Base-by-base conservation (phyloP, 441 rosid genomes). In the Biscutella laevigata region DNA sequence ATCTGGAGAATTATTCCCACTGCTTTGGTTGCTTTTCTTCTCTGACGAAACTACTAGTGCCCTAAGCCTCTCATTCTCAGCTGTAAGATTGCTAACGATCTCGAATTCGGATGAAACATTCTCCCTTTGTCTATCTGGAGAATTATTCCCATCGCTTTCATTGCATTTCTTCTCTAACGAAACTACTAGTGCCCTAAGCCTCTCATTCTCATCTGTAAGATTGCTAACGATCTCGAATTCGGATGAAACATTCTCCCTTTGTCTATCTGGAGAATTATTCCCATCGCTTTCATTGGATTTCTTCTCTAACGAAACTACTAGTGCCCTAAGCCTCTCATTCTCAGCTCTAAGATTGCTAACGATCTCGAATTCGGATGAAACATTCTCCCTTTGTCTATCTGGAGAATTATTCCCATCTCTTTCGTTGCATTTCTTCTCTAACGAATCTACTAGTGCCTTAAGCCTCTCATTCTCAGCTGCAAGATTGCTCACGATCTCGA, bases 381-480 rank as follows among this genome's bases (percentile, higher is more conserved):
- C n/a, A n/a, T n/a, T n/a, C 21, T 65, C 64, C 24, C 21, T 36
- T 14, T 36, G 25, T 22, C 17, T 46, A 17, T 43, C 42, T 29
- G 60, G 44, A 36, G 49, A 51, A 46, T 29, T 21, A 16, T 45
- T 45, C 22, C 47, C 53, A 29, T 62, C 29, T n/a, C 27, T 44
- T 41, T 54, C 44, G 43, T 33, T 61, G 37, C 24, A 19, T 11
- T 10, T 62, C 19, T 27, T 40, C 61, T 66, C 66, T 45, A 66
- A 24, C 1, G 66, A 66, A 30, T 4, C 53, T 28, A 66, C 42
- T 30, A 66, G 14, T 43, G 70, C 99, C 94, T 81, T 82, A 51
- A 92, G 88, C 50, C 71, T 67, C 74, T 92, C 88, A 73, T 82
- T 92, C 72, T 88, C 97, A 46, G 81, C 75, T 22, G 80, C 51